Percentiles rank a stretch among this genome's conserved stretches.
phyloP scores from a whole-genome alignment of 106 monocot species.

The Acorus calamus region DNA sequence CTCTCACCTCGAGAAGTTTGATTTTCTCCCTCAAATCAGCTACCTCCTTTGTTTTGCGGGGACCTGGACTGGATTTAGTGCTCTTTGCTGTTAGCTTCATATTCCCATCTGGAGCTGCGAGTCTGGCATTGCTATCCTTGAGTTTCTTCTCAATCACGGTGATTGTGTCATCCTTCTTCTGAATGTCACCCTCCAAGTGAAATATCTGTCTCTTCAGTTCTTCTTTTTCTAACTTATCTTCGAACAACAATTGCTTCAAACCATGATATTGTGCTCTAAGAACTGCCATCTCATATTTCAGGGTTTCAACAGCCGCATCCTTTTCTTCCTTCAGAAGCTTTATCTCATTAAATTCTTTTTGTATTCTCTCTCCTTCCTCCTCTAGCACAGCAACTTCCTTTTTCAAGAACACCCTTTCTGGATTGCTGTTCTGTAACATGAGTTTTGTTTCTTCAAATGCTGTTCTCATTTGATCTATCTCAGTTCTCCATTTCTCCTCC shows the following conservation, averaged over 20 bases:
- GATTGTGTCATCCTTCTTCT: constrained; percentile 24
- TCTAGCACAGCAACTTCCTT: constrained; percentile 11
- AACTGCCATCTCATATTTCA: constrained; percentile 29
- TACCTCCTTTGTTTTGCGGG: constrained; percentile 3
- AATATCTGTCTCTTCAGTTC: constrained; percentile 27
- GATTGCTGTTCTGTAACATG: constrained; percentile 18
- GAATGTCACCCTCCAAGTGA: constrained; percentile 18
- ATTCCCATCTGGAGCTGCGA: constrained; percentile 8
- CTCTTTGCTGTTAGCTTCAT: constrained; percentile 6
- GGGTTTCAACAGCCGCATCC: constrained; percentile 20
- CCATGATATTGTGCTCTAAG: constrained; percentile 22
- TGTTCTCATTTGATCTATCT: constrained; percentile 26
- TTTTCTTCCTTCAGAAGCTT: constrained; percentile 32
- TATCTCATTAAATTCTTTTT: constrained; percentile 25
- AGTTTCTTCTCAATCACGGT: constrained; percentile 15
- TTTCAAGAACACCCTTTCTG: constrained; percentile 8
- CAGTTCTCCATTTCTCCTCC: constrained; percentile 18
- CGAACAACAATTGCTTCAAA: constrained; percentile 34
- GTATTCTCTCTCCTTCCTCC: constrained; percentile 20
- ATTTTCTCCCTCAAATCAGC: neutral
- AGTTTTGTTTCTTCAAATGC: constrained; percentile 17
- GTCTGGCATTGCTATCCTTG: constrained; percentile 18
- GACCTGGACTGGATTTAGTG: constrained; percentile 1
- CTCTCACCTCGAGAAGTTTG: constrained; percentile 12
- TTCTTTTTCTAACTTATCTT: constrained; percentile 40